A percentile compares a stretch with the other conserved stretches of the same genome.
phyloP scores from a whole-genome alignment of 352 stramenopile genomes.

The Pythium grandisporangium region DNA sequence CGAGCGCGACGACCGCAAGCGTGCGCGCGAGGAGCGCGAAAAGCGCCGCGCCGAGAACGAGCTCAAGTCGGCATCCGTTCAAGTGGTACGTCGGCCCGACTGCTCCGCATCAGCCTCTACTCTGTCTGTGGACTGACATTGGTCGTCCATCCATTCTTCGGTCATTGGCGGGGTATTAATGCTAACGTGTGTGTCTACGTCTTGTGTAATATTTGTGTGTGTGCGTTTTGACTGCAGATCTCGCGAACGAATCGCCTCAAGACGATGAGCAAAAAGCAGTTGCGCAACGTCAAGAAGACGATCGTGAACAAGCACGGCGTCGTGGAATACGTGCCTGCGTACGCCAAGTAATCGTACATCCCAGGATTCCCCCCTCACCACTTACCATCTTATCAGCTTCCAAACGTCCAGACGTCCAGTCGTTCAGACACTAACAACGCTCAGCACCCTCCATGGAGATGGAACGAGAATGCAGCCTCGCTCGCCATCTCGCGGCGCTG shows the following conservation, averaged over 20 bases:
- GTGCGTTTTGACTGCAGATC: slow-evolving; percentile 32
- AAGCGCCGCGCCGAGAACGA: slow-evolving; percentile 86
- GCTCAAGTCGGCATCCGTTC: slow-evolving; percentile 80
- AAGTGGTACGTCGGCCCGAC: slow-evolving; percentile 54
- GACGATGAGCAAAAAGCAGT: slow-evolving; percentile 91
- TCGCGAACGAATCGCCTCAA: slow-evolving; percentile 83
- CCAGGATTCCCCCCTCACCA: too few species aligned
- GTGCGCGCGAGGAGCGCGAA: slow-evolving; percentile 77
- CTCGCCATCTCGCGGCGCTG: too few species aligned
- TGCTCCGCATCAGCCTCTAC: too few species aligned
- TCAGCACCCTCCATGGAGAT: too few species aligned
- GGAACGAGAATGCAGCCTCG: too few species aligned
- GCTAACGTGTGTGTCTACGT: slow-evolving; percentile 4
- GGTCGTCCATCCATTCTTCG: too few species aligned
- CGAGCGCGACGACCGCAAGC: slow-evolving; percentile 66
- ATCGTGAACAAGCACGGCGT: slow-evolving; percentile 88
- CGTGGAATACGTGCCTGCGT: slow-evolving; percentile 82
- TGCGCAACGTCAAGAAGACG: slow-evolving; percentile 89
- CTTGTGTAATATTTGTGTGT: slow-evolving; percentile 1
- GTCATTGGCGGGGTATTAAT: too few species aligned
- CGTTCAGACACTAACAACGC: too few species aligned
- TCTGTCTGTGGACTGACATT: too few species aligned
- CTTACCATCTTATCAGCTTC: slow-evolving; percentile 11
- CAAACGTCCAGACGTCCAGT: too few species aligned
- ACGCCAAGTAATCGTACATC: slow-evolving; percentile 75